Conservation (phyloP, 1,284 basidiomycete genomes). For the Cutaneotrichosporon sp. region DNA sequence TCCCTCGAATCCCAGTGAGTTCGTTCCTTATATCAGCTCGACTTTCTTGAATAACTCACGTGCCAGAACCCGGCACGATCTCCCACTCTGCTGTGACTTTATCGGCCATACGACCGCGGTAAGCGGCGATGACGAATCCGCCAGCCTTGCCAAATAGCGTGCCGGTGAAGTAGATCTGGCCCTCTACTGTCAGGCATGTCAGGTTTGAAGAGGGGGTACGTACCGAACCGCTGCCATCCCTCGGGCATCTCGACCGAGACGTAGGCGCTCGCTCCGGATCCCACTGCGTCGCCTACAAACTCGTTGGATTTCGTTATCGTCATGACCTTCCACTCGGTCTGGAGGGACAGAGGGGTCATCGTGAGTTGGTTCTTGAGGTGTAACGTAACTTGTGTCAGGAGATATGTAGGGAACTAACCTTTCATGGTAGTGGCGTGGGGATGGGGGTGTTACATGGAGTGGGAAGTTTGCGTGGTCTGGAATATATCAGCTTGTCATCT, state of each 20-base stretch:
- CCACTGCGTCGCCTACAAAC: background rate
- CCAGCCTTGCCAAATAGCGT: background rate
- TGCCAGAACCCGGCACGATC: background rate
- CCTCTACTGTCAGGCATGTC: background rate
- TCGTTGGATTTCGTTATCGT: background rate
- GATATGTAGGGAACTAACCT: background rate
- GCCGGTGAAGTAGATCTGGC: background rate
- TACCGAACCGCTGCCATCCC: background rate
- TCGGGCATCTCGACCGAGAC: background rate
- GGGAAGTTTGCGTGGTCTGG: no score
- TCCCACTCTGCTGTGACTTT: background rate
- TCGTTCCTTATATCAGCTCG: background rate
- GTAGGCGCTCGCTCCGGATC: background rate
- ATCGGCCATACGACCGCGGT: background rate
- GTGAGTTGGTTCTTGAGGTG: constrained; percentile 1
- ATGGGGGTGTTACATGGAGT: background rate
- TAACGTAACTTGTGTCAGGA: background rate
- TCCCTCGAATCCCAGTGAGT: background rate
- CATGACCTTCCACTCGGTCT: background rate
- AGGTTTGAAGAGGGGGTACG: no score
- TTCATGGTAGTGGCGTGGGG: background rate
- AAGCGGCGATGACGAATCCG: background rate
- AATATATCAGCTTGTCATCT: no score
- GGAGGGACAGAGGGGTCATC: background rate
- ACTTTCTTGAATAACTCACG: background rate